These are phyloP conservation scores for Yamadazyma phyllophila DNA, from an alignment of 805 yeast species.

Conservation along the genomic window DNA sequence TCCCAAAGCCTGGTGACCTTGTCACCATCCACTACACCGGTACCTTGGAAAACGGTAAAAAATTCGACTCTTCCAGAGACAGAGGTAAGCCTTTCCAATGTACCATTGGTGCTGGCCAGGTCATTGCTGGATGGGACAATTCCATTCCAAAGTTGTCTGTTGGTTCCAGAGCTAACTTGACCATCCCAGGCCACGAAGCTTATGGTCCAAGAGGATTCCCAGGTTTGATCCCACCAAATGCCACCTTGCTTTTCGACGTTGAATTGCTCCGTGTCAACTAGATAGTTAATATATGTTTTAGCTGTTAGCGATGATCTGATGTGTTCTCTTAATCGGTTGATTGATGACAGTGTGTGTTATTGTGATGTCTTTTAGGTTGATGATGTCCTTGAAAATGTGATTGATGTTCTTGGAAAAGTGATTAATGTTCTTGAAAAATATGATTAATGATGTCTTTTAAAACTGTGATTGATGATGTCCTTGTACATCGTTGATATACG, in stretches of 20 bases:
- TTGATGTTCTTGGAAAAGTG: too few relatives aligned
- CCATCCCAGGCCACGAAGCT: conserved; percentile 91
- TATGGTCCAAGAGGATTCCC: conserved; percentile 96
- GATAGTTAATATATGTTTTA: not conserved
- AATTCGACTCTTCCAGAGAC: conserved; percentile 93
- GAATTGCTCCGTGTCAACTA: conserved; percentile 62
- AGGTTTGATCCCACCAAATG: conserved; percentile 94
- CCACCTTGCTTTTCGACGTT: conserved; percentile 85
- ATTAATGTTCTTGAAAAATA: too few relatives aligned
- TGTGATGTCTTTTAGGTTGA: too few relatives aligned
- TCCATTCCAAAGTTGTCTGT: conserved; percentile 89
- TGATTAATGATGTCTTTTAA: too few relatives aligned
- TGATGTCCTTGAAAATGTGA: too few relatives aligned
- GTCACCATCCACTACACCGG: conserved; percentile 96
- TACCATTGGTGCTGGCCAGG: conserved; percentile 92
- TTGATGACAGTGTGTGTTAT: too few relatives aligned
- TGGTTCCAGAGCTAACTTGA: conserved; percentile 89
- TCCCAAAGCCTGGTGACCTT: conserved; percentile 82
- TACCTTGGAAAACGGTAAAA: conserved; percentile 91
- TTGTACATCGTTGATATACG: too few relatives aligned
- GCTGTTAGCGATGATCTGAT: too few relatives aligned
- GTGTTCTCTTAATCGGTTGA: too few relatives aligned
- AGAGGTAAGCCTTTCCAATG: conserved; percentile 95
- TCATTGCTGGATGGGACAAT: conserved; percentile 95
- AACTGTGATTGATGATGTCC: too few relatives aligned